Conservation (phyloP, 2,329 filamentous ascomycete species). For the Alternaria sp. region DNA sequence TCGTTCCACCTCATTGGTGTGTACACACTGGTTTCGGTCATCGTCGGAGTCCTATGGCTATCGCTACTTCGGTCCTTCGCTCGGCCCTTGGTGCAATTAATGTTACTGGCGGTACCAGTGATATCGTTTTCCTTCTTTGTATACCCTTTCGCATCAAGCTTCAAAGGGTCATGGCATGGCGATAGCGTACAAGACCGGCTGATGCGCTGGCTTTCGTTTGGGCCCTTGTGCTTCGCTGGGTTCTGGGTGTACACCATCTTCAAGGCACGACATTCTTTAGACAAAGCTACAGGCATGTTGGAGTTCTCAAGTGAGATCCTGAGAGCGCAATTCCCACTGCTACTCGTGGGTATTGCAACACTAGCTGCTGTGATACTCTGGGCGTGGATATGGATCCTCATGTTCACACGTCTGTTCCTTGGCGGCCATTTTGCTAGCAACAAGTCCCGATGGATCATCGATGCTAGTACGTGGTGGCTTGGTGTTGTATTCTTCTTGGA, state of each 20-base stretch:
- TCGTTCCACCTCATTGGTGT: slow-evolving; percentile 90
- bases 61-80: slow-evolving; percentile 87
- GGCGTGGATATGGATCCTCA: slow-evolving; percentile 95
- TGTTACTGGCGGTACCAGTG: slow-evolving; percentile 83
- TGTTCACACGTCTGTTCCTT: slow-evolving; percentile 95
- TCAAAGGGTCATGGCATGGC: slow-evolving; percentile 77
- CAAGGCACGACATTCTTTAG: slow-evolving; percentile 79
- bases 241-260: slow-evolving; percentile 86
- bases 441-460: slow-evolving; percentile 74
- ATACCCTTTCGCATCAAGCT: slow-evolving; percentile 90
- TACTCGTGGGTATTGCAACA: slow-evolving; percentile 81
- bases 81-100: slow-evolving; percentile 77
- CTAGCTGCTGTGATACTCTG: slow-evolving; percentile 79
- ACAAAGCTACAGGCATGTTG: slow-evolving; percentile 83
- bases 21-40: slow-evolving; percentile 87
- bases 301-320: slow-evolving; percentile 92
- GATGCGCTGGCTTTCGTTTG: slow-evolving; percentile 85
- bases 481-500: slow-evolving; percentile 90
- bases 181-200: slow-evolving; percentile 80
- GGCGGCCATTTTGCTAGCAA: slow-evolving; percentile 76
- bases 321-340: slow-evolving; percentile 79
- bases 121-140: slow-evolving; percentile 88
- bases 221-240: slow-evolving; percentile 75
- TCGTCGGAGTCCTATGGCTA: slow-evolving; percentile 90
- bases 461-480: slow-evolving; percentile 91